Evolutionary conservation across 2,329 filamentous ascomycete species (phyloP), one percentile per base, ranked within the genome.

Genomic region (Arthrobotrys megalospora): DNA sequence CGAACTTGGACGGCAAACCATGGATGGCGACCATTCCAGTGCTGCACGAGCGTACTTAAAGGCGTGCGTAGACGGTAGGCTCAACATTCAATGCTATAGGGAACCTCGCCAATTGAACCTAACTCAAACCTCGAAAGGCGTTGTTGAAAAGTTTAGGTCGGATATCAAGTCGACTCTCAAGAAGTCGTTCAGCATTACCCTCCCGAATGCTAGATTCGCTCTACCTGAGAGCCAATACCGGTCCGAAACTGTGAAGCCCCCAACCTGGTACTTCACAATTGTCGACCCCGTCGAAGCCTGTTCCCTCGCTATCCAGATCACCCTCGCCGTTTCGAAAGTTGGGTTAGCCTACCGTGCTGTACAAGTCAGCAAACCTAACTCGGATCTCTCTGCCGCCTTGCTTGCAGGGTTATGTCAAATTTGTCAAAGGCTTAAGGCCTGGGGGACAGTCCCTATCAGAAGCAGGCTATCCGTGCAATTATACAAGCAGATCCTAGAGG

Each of bases 21-120:
- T 53, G n/a, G 53, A 68, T n/a, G 75, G 75, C 8, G 47, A 72
- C 19, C 75, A 78, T 58, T 66, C 62, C 2, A 64, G 47, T 11
- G 34, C 38, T 12, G 62, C 53, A 10, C 62, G 53, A 0, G 34
- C 63, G 1, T 78, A 72, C 24, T 28, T 78, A 5, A 78, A 70
- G 43, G 67, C 67, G 6, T 78, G 75, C 43, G 67, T 78, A 41
- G 67, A 78, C 38, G 75, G 75, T 78, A 78, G 10, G 75, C 24
- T 21, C 10, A 66, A 62, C 8, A 41, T 36, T 16, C 6, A 55
- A 34, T 32, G 24, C 14, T 6, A 36, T 36, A 21, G 21, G 10
- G 48, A 28, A 19, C 19, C 32, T 62, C 19, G 6, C 32, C 28
- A 8, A 19, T 11, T 19, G 19, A 36, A 24, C 45, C 62, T 63